phyloP scores from a whole-genome alignment of 805 yeast genomes.

The Osmozyma mogii region DNA sequence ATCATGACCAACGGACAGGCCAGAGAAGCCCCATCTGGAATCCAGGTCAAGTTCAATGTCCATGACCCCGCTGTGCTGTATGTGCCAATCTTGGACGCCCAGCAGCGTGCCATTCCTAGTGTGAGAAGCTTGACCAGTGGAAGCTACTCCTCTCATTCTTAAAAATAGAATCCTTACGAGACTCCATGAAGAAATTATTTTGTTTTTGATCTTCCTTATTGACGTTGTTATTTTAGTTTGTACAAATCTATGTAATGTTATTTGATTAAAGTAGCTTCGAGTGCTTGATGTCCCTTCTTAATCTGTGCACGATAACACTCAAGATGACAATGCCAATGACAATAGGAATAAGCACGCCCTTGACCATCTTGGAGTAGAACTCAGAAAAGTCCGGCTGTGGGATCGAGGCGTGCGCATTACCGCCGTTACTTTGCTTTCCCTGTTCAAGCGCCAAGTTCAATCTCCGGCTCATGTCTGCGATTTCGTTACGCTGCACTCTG shows the following conservation, averaged over 20 bases:
- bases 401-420: conserved; percentile 2
- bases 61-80: conserved; percentile 37
- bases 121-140: conserved; percentile 43
- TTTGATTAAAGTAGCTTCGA: conserved; percentile 49
- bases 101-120: conserved; percentile 35
- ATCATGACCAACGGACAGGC: conserved; percentile 70
- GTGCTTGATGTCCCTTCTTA: conserved; percentile 57
- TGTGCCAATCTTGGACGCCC: conserved; percentile 25
- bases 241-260: too few relatives aligned
- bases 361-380: conserved; percentile 18
- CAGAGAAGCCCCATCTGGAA: conserved; percentile 66
- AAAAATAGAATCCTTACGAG: too few relatives aligned
- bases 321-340: conserved; percentile 32
- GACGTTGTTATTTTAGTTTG: too few relatives aligned
- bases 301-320: conserved; percentile 40
- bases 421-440: conserved; percentile 17
- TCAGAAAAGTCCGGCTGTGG: conserved; percentile 14
- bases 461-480: conserved; percentile 26
- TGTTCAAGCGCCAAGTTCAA: conserved; percentile 35
- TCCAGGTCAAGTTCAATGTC: conserved; percentile 56
- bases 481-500: conserved; percentile 29
- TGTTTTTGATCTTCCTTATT: too few relatives aligned
- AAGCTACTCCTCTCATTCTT: conserved; percentile 35
- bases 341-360: conserved; percentile 36
- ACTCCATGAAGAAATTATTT: too few relatives aligned